Conservation (phyloP, 2,329 filamentous ascomycete genomes). For the Fusarium sp. region DNA sequence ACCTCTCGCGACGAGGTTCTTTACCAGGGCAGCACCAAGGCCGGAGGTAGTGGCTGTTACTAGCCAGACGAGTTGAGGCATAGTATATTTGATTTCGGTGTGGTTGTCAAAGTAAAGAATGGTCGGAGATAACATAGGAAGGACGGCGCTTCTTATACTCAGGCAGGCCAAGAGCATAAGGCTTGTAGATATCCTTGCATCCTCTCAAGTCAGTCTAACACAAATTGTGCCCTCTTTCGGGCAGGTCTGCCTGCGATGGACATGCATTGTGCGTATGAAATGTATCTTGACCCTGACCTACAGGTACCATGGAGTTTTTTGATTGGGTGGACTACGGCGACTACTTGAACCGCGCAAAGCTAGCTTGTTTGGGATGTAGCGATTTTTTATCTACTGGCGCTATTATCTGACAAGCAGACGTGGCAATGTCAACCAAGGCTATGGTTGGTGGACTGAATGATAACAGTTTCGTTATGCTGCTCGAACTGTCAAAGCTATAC, state of each 20-base stretch:
- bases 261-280: background rate
- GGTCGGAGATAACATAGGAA: accelerated
- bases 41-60: slow-evolving; percentile 20
- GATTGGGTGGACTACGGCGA: background rate
- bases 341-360: slow-evolving; percentile 10
- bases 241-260: background rate
- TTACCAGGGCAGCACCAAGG: slow-evolving; percentile 20
- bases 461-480: background rate
- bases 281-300: background rate
- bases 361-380: slow-evolving; percentile 4
- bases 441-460: background rate
- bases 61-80: slow-evolving; percentile 16
- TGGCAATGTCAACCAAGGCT: background rate
- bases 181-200: too few relatives aligned
- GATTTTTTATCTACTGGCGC: background rate
- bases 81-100: background rate
- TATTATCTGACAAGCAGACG: slow-evolving; percentile 16
- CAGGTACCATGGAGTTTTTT: background rate
- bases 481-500: too few relatives aligned
- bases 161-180: too few relatives aligned
- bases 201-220: background rate
- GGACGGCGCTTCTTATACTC: background rate
- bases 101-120: too few relatives aligned
- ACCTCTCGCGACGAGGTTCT: slow-evolving; percentile 7
- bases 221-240: background rate